A percentile compares a stretch with the other conserved stretches of the same genome.
Conservation (phyloP, 805 yeast genomes). For the Diddensiella santjacobensis region DNA sequence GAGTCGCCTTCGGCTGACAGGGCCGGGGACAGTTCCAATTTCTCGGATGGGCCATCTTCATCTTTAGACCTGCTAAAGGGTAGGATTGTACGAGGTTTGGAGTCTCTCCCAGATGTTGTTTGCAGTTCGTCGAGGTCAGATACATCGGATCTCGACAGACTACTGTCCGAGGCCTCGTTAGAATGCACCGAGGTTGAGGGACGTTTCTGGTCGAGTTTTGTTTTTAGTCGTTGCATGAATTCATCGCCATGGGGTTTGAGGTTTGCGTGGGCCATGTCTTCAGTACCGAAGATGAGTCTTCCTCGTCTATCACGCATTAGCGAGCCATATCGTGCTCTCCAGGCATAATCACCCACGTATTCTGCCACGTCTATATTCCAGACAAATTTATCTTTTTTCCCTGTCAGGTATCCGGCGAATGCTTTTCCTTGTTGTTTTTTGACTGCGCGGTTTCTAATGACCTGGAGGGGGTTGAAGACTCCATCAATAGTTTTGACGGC, state of each 20-base stretch:
- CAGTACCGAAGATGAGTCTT: conserved; percentile 14
- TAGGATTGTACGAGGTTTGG: background rate
- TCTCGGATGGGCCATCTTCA: background rate
- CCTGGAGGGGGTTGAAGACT: conserved; percentile 76
- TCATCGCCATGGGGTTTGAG: conserved; percentile 15
- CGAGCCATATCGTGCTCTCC: conserved; percentile 19
- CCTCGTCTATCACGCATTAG: conserved; percentile 21
- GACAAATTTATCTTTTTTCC: conserved; percentile 5
- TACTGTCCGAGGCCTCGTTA: conserved; percentile 14
- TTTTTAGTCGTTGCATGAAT: conserved; percentile 22
- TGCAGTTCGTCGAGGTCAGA: conserved; percentile 15
- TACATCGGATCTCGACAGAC: conserved; percentile 17
- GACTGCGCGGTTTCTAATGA: conserved; percentile 61
- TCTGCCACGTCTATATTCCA: conserved; percentile 29
- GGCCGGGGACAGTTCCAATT: background rate
- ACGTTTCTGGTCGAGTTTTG: conserved; percentile 15
- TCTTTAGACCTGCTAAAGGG: background rate
- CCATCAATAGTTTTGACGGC: conserved; percentile 37
- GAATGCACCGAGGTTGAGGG: conserved; percentile 8
- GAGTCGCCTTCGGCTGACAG: background rate
- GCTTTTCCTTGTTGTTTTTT: conserved; percentile 25
- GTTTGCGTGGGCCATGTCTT: background rate
- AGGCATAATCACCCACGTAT: conserved; percentile 25
- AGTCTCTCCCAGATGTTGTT: background rate
- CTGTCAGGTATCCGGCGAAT: conserved; percentile 1